Percentiles rank a stretch among this genome's conserved stretches.
Conservation (phyloP, 2,329 filamentous ascomycete species). For the Fusarium odoratissimum region DNA sequence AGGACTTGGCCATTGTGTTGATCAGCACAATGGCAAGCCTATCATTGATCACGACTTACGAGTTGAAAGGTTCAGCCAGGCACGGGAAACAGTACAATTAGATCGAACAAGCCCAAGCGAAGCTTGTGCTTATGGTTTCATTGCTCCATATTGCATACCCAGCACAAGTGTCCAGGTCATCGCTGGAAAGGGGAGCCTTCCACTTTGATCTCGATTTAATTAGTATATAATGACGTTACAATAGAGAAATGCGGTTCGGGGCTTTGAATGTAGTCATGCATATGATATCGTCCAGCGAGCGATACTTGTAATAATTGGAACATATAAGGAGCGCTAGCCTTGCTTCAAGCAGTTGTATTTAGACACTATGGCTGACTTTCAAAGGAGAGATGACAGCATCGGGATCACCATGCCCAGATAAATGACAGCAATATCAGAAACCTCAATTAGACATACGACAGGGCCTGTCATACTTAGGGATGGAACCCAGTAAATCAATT, state of each 20-base stretch:
- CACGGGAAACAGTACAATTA: conserved; percentile 20
- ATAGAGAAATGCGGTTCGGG: conserved; percentile 1
- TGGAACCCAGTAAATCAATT: conserved; percentile 43
- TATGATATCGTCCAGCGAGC: neutral
- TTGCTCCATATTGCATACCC: neutral
- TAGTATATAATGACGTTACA: conserved; percentile 24
- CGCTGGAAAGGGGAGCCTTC: neutral
- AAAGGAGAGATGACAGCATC: neutral
- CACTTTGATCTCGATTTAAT: conserved; percentile 6
- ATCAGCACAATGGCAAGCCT: neutral
- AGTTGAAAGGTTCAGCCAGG: conserved; percentile 1
- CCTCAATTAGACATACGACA: neutral
- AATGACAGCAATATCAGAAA: neutral
- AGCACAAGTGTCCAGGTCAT: neutral
- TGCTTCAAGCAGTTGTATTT: neutral
- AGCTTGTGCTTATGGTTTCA: conserved; percentile 1
- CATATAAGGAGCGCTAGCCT: neutral
- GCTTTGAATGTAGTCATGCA: neutral
- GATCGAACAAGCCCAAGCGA: neutral
- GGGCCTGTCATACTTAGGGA: conserved; percentile 8
- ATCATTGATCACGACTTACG: conserved; percentile 10
- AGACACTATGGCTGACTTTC: neutral
- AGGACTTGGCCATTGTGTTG: conserved; percentile 1
- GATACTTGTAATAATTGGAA: neutral
- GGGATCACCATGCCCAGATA: neutral